Conservation (phyloP, 75 land plant genomes). For the Isoetes taiwanensis region DNA sequence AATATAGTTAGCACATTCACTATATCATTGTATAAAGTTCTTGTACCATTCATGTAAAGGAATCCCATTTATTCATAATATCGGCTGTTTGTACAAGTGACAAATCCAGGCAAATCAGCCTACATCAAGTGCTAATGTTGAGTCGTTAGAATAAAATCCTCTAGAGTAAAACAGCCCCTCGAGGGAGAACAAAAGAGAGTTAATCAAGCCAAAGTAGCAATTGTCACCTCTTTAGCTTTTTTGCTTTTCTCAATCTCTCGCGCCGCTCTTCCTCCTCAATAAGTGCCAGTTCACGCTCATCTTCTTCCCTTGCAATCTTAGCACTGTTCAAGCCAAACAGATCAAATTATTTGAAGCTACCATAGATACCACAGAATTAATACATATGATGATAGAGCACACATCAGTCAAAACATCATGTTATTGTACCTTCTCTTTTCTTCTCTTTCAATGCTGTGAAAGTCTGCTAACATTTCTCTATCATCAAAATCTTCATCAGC, state of each 20-base stretch:
- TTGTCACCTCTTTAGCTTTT: no score
- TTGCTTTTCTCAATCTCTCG: conserved; percentile 22
- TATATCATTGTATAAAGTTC: no score
- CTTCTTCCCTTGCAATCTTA: conserved; percentile 43
- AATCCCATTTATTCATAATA: no score
- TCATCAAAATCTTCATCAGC: conserved; percentile 31
- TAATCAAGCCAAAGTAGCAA: no score
- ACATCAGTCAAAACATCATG: not conserved
- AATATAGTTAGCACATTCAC: no score
- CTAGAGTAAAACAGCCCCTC: no score
- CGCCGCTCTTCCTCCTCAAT: conserved; percentile 47
- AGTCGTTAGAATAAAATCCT: no score
- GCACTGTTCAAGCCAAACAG: conserved; percentile 23
- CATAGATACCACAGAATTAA: not conserved
- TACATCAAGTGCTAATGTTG: no score
- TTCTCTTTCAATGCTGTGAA: conserved; percentile 25
- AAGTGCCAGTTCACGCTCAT: conserved; percentile 36
- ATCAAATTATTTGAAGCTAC: not conserved
- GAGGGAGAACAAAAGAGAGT: no score
- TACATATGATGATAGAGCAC: not conserved
- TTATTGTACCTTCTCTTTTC: conserved; percentile 21
- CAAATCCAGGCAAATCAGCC: no score
- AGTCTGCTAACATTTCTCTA: conserved; percentile 29
- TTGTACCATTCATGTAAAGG: no score
- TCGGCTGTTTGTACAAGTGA: no score